These are phyloP conservation scores for Leccinum fuscescens DNA, from an alignment of 1,284 basidiomycete genomes.

Conservation along the genomic window DNA sequence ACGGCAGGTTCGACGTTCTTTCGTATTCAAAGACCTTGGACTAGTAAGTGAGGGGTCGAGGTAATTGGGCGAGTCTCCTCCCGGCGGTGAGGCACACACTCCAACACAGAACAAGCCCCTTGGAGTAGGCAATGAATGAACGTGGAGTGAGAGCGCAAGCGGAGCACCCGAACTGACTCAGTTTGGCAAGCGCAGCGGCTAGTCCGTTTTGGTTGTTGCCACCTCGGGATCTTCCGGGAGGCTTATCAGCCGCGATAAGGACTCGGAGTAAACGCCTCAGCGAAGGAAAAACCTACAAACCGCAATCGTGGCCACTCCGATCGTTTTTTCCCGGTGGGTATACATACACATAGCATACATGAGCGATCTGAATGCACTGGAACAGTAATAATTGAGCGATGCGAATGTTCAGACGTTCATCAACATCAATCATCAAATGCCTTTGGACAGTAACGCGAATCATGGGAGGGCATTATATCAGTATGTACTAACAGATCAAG, in stretches of 20 bases:
- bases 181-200: not conserved
- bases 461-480: no score
- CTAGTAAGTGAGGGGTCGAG: not conserved
- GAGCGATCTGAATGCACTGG: no score
- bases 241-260: not conserved
- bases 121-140: not conserved
- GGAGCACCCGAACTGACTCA: not conserved
- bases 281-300: no score
- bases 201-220: no score
- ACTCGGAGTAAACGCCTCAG: not conserved
- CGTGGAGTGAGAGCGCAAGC: not conserved
- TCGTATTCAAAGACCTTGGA: not conserved
- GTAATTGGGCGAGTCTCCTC: not conserved
- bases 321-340: not conserved
- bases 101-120: not conserved
- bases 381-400: not conserved
- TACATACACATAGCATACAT: no score
- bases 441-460: no score
- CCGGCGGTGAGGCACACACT: not conserved
- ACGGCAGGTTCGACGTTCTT: not conserved
- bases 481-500: no score
- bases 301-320: no score
- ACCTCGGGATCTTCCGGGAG: no score
- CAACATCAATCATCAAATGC: not conserved
- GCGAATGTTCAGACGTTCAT: not conserved